Evolutionary conservation across 2,329 filamentous ascomycete species (phyloP), one percentile per base, ranked within the genome.

Genomic region (Penicillium sp.): DNA sequence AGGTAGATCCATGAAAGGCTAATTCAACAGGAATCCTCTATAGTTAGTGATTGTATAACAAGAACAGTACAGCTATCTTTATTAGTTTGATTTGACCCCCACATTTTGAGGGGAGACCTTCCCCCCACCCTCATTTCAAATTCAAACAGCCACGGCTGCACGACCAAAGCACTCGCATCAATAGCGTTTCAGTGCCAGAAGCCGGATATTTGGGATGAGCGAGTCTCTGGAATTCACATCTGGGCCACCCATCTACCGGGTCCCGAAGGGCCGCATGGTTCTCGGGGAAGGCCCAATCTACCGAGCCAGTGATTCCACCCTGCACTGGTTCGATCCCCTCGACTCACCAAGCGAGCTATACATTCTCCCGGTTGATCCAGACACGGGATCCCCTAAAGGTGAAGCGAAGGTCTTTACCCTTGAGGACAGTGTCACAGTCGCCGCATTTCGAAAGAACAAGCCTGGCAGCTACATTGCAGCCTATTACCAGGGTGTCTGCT

Each of bases 401-500:
- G 49, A 57, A 26, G 58, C 60, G 3, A 55, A 57, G 6, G 47
- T 67, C 0, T 23, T 68, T 5, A 28, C 56, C 10, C 55, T 69
- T 0, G 58, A 61, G 37, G 66, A 69, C 32, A 67, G 63, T 40
- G 64, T 70, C 11, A 67, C 64, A 0, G 66, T 69, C 1, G 52
- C 56, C 2, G 62, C 62, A 35, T 69, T 69, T 50, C 61, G 67
- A 14, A 57, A 60, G 36, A 45, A 55, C 22, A 50, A 56, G 13
- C 58, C 63, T 1, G 63, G 65, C 28, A 37, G 18, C 35, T 69
- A 69, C 46, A 67, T 70, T 41, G 65, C 60, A 37, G 67, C 65
- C 6, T 70, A 69, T 40, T 67, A 65, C 46, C 59, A 62, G 42
- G 67, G 66, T 4, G 58, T 69, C 11, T 67, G 63, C 6, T 66